These are phyloP conservation scores for Populus tremula DNA, from an alignment of 345 rosid species.

Conservation along the genomic window DNA sequence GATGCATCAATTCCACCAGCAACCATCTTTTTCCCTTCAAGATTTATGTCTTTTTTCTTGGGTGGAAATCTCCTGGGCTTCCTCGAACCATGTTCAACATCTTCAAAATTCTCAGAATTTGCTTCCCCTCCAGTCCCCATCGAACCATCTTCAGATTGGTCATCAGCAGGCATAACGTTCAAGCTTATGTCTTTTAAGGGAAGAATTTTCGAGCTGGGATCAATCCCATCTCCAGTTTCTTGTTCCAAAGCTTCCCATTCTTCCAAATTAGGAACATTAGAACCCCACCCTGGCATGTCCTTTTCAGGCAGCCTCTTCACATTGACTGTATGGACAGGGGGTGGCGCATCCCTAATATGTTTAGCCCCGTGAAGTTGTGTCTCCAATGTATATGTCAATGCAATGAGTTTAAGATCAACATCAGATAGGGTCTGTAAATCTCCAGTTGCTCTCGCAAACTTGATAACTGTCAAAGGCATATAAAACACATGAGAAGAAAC, in stretches of 20 bases:
- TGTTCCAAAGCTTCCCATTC: constrained; percentile 90
- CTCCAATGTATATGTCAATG: constrained; percentile 76
- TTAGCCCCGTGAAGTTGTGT: constrained; percentile 74
- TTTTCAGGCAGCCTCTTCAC: constrained; percentile 83
- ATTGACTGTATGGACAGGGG: constrained; percentile 66
- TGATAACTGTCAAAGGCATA: constrained; percentile 42
- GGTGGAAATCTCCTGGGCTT: constrained; percentile 48
- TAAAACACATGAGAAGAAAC: not conserved
- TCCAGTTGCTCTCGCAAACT: constrained; percentile 88
- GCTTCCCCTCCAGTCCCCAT: constrained; percentile 37
- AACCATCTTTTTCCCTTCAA: constrained; percentile 86
- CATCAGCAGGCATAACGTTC: constrained; percentile 42
- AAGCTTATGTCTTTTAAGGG: constrained; percentile 72
- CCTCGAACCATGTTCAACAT: constrained; percentile 38
- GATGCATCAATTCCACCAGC: constrained; percentile 90
- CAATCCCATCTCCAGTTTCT: constrained; percentile 44
- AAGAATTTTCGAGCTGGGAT: constrained; percentile 60
- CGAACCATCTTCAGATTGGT: constrained; percentile 42
- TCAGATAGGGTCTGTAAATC: constrained; percentile 85
- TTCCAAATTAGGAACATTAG: constrained; percentile 79
- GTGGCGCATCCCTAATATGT: constrained; percentile 72
- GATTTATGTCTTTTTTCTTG: constrained; percentile 54
- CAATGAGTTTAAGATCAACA: constrained; percentile 82
- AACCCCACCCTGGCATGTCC: constrained; percentile 94
- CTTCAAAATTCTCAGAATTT: constrained; percentile 45